These are phyloP conservation scores for Aspergillus wentii DNA, from an alignment of 495 filamentous ascomycete species.

Conservation along the genomic window DNA sequence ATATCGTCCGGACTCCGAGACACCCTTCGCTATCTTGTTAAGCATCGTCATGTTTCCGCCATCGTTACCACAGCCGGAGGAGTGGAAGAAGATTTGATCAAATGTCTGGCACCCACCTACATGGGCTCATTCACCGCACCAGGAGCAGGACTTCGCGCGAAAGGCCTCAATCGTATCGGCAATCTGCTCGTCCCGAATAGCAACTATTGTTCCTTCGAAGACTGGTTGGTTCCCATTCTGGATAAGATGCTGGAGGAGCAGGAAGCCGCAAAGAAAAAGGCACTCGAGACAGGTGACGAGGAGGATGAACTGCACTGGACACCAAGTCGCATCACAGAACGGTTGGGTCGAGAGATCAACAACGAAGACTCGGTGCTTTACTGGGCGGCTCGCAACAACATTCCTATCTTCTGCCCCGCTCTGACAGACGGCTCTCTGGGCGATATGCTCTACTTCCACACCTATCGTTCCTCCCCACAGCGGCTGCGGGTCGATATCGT, in stretches of 20 bases:
- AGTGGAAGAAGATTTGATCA: slow-evolving; percentile 96
- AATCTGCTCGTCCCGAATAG: slow-evolving; percentile 94
- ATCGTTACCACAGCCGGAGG: slow-evolving; percentile 97
- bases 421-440: slow-evolving; percentile 91
- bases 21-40: slow-evolving; percentile 84
- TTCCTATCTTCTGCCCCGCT: slow-evolving; percentile 94
- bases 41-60: slow-evolving; percentile 84
- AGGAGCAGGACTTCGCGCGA: slow-evolving; percentile 69
- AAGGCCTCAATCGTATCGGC: slow-evolving; percentile 91
- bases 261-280: slow-evolving; percentile 57
- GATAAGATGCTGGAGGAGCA: slow-evolving; percentile 91
- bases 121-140: slow-evolving; percentile 74
- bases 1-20: slow-evolving; percentile 93
- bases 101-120: slow-evolving; percentile 92
- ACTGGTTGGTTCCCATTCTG: slow-evolving; percentile 92
- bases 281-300: slow-evolving; percentile 42
- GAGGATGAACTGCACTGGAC: slow-evolving; percentile 82
- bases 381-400: slow-evolving; percentile 91
- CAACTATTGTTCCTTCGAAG: slow-evolving; percentile 96
- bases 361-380: slow-evolving; percentile 83
- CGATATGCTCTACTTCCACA: slow-evolving; percentile 98
- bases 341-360: slow-evolving; percentile 88
- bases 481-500: slow-evolving; percentile 83
- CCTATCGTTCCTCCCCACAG: slow-evolving; percentile 74
- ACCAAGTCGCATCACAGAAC: slow-evolving; percentile 77